phyloP scores from a whole-genome alignment of 2,329 filamentous ascomycete genomes.

The Colletotrichum spaethianum region DNA sequence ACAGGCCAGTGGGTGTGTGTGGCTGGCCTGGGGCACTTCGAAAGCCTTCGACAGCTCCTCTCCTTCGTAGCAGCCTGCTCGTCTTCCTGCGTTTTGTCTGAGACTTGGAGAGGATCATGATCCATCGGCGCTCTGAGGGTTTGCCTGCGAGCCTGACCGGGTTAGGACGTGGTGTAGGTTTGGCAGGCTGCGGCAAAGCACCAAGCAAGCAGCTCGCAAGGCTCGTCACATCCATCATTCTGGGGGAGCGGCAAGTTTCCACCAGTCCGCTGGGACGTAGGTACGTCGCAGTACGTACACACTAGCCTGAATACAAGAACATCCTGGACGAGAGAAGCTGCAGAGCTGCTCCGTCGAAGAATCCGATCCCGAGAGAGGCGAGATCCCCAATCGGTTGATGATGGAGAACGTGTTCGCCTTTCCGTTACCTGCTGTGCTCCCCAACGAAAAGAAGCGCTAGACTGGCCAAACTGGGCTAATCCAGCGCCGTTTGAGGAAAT shows the following conservation, averaged over 20 bases:
- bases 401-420: not conserved
- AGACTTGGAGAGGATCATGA: not conserved
- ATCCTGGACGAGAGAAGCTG: not conserved
- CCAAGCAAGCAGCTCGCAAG: not conserved
- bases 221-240: not conserved
- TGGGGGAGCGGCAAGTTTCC: not conserved
- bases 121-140: not conserved
- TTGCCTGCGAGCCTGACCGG: not conserved
- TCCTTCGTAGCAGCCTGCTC: not conserved
- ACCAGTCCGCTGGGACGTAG: too few species aligned
- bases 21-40: not conserved
- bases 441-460: slow-evolving; percentile 3
- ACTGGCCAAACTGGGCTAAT: not conserved
- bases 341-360: slow-evolving; percentile 13
- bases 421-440: not conserved
- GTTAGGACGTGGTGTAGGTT: not conserved
- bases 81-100: not conserved
- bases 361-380: slow-evolving; percentile 1
- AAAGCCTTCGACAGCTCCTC: not conserved
- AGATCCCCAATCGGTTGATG: not conserved
- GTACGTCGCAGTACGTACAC: not conserved
- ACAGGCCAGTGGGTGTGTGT: not conserved
- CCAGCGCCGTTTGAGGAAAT: not conserved
- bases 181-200: not conserved
- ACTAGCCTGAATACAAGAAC: not conserved